Percentiles rank a stretch among this genome's conserved stretches.
phyloP scores from a whole-genome alignment of 2,329 filamentous ascomycete genomes.

The Neoascochyta sp. region DNA sequence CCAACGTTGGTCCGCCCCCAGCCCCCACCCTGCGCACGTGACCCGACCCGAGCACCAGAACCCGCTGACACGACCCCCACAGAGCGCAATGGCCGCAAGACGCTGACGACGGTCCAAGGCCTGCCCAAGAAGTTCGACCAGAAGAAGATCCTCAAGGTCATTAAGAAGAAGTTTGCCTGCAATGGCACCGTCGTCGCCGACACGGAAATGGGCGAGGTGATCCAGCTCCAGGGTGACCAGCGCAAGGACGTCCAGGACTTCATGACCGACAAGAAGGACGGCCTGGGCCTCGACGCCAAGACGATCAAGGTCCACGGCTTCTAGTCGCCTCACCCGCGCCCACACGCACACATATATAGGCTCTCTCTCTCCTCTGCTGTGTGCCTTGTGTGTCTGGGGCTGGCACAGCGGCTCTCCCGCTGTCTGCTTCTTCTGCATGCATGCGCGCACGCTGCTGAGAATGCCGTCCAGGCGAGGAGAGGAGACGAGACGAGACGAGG shows the following conservation, averaged over 20 bases:
- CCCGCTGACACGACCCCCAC: conserved; percentile 45
- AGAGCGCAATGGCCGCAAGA: conserved; percentile 99
- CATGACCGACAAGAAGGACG: conserved; percentile 90
- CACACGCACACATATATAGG: no score
- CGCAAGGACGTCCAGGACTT: conserved; percentile 98
- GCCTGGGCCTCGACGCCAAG: conserved; percentile 89
- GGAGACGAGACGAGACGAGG: no score
- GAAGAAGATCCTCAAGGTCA: conserved; percentile 99
- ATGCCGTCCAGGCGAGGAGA: no score
- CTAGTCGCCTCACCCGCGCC: conserved; percentile 22
- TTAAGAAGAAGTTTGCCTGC: conserved; percentile 99
- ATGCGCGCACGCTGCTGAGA: no score
- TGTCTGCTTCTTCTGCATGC: no score
- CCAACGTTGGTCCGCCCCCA: conserved; percentile 69
- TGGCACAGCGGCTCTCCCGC: no score
- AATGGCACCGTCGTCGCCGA: conserved; percentile 99
- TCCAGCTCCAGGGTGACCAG: conserved; percentile 98
- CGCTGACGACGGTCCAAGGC: conserved; percentile 98
- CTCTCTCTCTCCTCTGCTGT: no score
- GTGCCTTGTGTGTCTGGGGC: no score
- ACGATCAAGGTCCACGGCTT: conserved; percentile 76
- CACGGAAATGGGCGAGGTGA: conserved; percentile 97
- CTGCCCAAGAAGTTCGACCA: conserved; percentile 98
- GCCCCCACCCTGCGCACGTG: conserved; percentile 1
- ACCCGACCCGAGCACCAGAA: conserved; percentile 4